These are phyloP conservation scores for Populus hybrid DNA, from an alignment of 441 rosid genomes.

Conservation along the genomic window DNA sequence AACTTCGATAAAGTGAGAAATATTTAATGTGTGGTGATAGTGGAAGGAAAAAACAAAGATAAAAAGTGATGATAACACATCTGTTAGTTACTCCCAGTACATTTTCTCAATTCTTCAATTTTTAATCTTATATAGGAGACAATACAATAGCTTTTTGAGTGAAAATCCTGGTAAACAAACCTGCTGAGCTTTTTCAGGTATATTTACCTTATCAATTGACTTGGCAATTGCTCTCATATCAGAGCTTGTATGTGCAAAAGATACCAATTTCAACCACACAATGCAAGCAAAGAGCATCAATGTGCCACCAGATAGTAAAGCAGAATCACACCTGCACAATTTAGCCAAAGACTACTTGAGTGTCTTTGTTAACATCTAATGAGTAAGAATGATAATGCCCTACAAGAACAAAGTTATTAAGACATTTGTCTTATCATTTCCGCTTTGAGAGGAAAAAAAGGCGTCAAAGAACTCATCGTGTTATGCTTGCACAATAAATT, in stretches of 20 bases:
- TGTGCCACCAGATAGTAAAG: conserved; percentile 63
- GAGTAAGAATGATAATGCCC: not conserved
- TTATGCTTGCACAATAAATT: not conserved
- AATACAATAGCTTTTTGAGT: not conserved
- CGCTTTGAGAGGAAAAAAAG: not conserved
- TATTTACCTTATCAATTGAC: conserved; percentile 58
- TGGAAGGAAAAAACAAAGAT: not conserved
- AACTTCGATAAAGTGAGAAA: not conserved
- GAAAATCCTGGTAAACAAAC: not conserved
- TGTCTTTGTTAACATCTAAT: not conserved
- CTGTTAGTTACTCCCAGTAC: not conserved
- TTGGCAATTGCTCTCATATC: conserved; percentile 70
- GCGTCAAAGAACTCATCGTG: not conserved
- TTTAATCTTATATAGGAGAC: not conserved
- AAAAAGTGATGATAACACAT: not conserved
- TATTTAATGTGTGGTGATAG: not conserved
- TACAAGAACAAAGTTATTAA: not conserved
- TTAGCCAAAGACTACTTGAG: not conserved
- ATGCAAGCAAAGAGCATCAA: conserved; percentile 85
- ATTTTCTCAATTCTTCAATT: not conserved
- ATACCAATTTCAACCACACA: conserved; percentile 86
- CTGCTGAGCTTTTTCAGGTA: not conserved
- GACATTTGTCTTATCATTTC: not conserved
- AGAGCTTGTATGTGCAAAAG: conserved; percentile 83
- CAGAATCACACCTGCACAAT: conserved; percentile 73